Percentiles rank a stretch among this genome's conserved stretches.
Conservation (phyloP, 495 filamentous ascomycete genomes). For the Trichoderma erinaceum region DNA sequence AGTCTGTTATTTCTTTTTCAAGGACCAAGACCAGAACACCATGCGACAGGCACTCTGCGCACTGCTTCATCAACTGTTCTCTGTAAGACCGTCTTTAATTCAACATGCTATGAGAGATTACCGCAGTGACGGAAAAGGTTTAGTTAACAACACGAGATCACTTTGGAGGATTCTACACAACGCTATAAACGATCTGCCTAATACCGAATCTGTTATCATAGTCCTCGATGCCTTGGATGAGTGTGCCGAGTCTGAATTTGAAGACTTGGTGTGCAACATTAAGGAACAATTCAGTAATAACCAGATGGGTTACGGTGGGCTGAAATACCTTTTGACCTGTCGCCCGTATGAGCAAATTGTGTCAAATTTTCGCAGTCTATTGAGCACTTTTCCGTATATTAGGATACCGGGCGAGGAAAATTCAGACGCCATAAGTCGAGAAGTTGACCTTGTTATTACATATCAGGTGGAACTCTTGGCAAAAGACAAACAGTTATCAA, state of each 20-base stretch:
- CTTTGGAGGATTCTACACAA: constrained; percentile 34
- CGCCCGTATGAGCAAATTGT: constrained; percentile 25
- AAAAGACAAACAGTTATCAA: not conserved
- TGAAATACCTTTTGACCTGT: constrained; percentile 27
- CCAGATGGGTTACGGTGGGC: not conserved
- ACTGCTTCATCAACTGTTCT: constrained; percentile 31
- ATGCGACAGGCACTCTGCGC: constrained; percentile 26
- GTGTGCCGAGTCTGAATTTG: constrained; percentile 10
- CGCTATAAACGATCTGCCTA: constrained; percentile 28
- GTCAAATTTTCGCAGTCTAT: constrained; percentile 26
- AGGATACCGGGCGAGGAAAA: constrained; percentile 34
- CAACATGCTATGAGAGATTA: constrained; percentile 15
- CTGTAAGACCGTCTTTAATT: constrained; percentile 17
- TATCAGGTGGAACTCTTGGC: constrained; percentile 10
- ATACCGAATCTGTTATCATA: constrained; percentile 34
- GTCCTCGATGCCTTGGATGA: constrained; percentile 32
- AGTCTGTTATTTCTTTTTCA: constrained; percentile 34
- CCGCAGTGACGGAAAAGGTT: not conserved
- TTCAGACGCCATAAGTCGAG: constrained; percentile 20
- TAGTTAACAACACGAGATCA: constrained; percentile 21
- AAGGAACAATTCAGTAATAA: not conserved
- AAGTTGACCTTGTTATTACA: constrained; percentile 15
- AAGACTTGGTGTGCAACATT: not conserved
- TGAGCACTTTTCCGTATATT: constrained; percentile 23
- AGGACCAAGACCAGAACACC: constrained; percentile 25